These are phyloP conservation scores for Periconia sp. DNA, from an alignment of 2,329 filamentous ascomycete species.

Conservation along the genomic window DNA sequence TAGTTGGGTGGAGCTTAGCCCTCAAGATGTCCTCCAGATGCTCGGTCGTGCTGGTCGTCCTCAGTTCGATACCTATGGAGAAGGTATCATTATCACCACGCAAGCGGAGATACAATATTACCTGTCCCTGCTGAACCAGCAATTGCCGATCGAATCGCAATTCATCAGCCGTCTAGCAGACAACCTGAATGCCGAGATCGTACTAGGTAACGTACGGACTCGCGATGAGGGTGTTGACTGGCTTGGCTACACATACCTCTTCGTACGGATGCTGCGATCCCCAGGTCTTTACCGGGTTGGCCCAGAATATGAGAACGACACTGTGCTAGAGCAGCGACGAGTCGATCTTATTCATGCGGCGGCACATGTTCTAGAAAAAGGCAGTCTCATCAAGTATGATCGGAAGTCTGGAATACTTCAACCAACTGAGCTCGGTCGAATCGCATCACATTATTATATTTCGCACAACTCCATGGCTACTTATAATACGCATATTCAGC, in stretches of 20 bases:
- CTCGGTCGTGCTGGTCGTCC: constrained; percentile 93
- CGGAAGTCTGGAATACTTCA: constrained; percentile 88
- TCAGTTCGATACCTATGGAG: constrained; percentile 96
- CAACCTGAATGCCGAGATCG: constrained; percentile 94
- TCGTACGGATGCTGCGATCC: constrained; percentile 94
- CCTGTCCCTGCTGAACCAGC: constrained; percentile 92
- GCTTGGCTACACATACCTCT: constrained; percentile 97
- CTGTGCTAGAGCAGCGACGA: constrained; percentile 88
- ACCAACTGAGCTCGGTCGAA: constrained; percentile 89
- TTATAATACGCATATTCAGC: constrained; percentile 93
- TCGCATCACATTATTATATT: constrained; percentile 98
- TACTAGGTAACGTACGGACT: constrained; percentile 87
- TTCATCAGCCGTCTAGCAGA: constrained; percentile 90
- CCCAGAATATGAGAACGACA: constrained; percentile 91
- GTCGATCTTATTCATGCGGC: constrained; percentile 98
- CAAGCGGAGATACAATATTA: constrained; percentile 97
- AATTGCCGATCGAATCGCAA: constrained; percentile 96
- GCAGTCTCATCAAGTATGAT: constrained; percentile 90
- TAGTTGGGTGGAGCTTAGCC: constrained; percentile 96
- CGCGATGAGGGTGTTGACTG: constrained; percentile 98
- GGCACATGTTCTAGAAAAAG: constrained; percentile 81
- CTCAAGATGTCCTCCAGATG: constrained; percentile 98
- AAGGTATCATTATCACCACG: constrained; percentile 97
- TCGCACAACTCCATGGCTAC: constrained; percentile 94
- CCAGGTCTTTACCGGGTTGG: constrained; percentile 95